Evolutionary conservation across 306 rosid species (phyloP).

Genomic region (Neltuma alba): DNA sequence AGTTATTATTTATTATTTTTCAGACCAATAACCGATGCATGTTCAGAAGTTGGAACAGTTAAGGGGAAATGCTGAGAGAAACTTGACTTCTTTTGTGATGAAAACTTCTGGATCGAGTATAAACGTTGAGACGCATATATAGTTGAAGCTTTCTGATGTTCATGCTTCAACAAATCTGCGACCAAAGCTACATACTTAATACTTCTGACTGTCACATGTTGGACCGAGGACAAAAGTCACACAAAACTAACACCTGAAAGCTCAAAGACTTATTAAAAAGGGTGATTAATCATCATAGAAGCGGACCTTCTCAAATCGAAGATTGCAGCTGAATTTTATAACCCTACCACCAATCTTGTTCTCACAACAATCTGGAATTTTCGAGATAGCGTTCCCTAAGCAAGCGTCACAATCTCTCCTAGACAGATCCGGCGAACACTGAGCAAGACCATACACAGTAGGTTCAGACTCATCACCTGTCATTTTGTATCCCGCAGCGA

Average conservation of each 20-base stretch:
- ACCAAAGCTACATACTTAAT: not conserved
- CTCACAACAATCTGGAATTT: not conserved
- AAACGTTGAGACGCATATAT: not conserved
- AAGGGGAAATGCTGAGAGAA: not conserved
- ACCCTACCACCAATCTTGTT: constrained; percentile 2
- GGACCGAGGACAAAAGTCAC: not conserved
- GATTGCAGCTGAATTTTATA: constrained; percentile 33
- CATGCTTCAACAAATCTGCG: not conserved
- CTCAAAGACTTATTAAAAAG: not conserved
- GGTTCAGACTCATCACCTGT: not conserved
- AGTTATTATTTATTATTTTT: too few relatives aligned
- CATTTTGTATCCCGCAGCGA: not conserved
- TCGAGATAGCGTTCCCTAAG: not conserved
- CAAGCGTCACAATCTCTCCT: constrained; percentile 17
- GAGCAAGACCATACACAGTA: constrained; percentile 28
- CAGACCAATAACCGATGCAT: not conserved
- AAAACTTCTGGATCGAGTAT: not conserved
- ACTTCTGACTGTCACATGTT: not conserved
- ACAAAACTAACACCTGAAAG: too few relatives aligned
- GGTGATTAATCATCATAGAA: constrained; percentile 13
- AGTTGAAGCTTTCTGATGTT: not conserved
- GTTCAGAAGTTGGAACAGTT: not conserved
- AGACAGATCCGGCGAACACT: constrained; percentile 41
- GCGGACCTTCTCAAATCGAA: not conserved
- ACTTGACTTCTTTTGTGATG: not conserved